These are phyloP conservation scores for Fusarium continuum DNA, from an alignment of 2,329 filamentous ascomycete species.

Conservation along the genomic window DNA sequence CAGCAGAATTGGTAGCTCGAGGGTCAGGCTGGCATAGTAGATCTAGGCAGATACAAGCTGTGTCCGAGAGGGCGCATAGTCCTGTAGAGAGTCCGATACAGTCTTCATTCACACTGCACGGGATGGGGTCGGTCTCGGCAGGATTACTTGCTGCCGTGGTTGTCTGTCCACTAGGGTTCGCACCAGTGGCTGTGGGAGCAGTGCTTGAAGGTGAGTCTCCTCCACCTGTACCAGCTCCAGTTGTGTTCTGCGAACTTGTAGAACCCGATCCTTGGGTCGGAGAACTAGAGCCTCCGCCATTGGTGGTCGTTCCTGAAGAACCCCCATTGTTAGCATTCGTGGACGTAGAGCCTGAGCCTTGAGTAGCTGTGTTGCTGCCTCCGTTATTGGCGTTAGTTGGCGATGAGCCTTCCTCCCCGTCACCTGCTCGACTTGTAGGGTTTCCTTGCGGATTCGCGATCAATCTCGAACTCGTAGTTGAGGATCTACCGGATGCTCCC, in stretches of 20 bases:
- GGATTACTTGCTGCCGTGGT: not conserved
- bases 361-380: not conserved
- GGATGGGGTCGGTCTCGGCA: not conserved
- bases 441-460: not conserved
- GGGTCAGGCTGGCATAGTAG: slow-evolving; percentile 2
- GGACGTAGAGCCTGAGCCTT: not conserved
- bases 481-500: not conserved
- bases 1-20: not conserved
- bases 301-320: no score
- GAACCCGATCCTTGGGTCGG: not conserved
- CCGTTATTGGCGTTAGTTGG: not conserved
- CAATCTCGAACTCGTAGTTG: not conserved
- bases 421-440: not conserved
- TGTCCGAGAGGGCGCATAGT: not conserved
- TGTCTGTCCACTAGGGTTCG: not conserved
- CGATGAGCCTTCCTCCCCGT: not conserved
- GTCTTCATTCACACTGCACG: slow-evolving; percentile 4
- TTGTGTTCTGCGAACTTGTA: not conserved
- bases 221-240: not conserved
- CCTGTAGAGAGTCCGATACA: slow-evolving; percentile 1
- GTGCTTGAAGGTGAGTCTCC: not conserved
- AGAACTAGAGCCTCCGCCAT: not conserved
- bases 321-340: not conserved
- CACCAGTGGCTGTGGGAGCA: not conserved
- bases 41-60: slow-evolving; percentile 5